phyloP scores from a whole-genome alignment of 1,139 yeast genomes.

The Lizanozyma gosingica region DNA sequence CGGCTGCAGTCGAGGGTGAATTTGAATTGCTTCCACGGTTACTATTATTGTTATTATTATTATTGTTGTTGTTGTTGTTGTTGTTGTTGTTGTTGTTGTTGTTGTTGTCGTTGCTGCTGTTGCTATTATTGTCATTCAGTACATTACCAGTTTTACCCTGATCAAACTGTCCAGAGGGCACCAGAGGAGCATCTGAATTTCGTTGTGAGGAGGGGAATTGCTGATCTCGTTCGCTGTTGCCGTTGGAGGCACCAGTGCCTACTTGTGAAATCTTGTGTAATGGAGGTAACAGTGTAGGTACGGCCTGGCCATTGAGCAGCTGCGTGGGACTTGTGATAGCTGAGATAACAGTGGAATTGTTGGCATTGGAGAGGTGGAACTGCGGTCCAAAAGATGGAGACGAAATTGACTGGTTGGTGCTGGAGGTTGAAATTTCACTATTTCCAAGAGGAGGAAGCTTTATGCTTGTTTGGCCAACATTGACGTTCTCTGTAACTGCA shows the following conservation, averaged over 20 bases:
- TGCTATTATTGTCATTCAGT: constrained; percentile 6
- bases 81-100: constrained; percentile 9
- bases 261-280: constrained; percentile 17
- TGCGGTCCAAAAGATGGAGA: constrained; percentile 42
- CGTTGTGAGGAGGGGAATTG: no score
- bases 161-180: constrained; percentile 4
- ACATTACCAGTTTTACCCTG: constrained; percentile 5
- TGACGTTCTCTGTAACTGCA: no score
- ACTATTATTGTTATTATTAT: constrained; percentile 10
- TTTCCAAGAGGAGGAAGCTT: no score
- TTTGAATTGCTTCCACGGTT: constrained; percentile 3
- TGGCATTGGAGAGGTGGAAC: constrained; percentile 16
- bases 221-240: background rate
- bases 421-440: constrained; percentile 15
- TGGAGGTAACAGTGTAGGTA: constrained; percentile 28
- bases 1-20: constrained; percentile 2
- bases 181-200: no score
- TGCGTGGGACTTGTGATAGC: constrained; percentile 11
- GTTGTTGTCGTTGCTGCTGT: constrained; percentile 6
- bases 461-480: no score
- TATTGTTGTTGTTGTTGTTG: constrained; percentile 8
- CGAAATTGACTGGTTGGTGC: constrained; percentile 2
- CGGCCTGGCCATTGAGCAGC: constrained; percentile 10
- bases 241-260: constrained; percentile 9
- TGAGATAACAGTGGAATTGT: constrained; percentile 3